Conservation (phyloP, 2,329 filamentous ascomycete species). For the Fonsecaea pugnacius region DNA sequence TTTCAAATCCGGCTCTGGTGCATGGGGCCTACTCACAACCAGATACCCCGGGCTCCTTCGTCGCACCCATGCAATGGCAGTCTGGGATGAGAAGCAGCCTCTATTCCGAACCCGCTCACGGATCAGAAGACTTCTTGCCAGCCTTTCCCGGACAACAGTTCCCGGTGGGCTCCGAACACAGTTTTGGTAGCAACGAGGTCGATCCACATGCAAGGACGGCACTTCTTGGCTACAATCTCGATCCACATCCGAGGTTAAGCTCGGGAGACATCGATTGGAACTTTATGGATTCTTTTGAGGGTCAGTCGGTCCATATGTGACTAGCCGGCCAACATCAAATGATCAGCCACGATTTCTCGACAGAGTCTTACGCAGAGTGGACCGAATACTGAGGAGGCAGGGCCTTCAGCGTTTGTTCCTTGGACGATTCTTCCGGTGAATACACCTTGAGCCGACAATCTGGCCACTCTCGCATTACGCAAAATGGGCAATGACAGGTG, state of each 20-base stretch:
- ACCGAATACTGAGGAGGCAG: slow-evolving; percentile 6
- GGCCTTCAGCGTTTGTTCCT: neutral
- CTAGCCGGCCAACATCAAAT: slow-evolving; percentile 2
- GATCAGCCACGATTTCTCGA: neutral
- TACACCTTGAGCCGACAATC: neutral
- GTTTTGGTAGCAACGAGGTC: slow-evolving; percentile 34
- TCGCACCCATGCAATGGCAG: slow-evolving; percentile 26
- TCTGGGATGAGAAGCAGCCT: slow-evolving; percentile 27
- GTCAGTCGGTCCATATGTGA: slow-evolving; percentile 27
- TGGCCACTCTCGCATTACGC: neutral
- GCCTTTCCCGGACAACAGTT: slow-evolving; percentile 39
- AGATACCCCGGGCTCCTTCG: slow-evolving; percentile 24
- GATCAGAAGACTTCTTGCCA: slow-evolving; percentile 35
- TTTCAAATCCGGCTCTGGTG: slow-evolving; percentile 29
- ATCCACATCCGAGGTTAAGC: slow-evolving; percentile 37
- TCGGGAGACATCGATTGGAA: slow-evolving; percentile 35
- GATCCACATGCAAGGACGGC: slow-evolving; percentile 36
- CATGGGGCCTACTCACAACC: slow-evolving; percentile 28
- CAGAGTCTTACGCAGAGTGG: neutral
- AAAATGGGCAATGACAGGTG: neutral
- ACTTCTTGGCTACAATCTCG: slow-evolving; percentile 37
- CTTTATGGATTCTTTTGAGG: slow-evolving; percentile 32
- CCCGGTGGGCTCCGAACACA: slow-evolving; percentile 37
- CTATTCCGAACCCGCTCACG: slow-evolving; percentile 24
- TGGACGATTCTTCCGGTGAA: neutral